Conservation (phyloP, 1,284 basidiomycete species). For the Cystobasidium pallidum region DNA sequence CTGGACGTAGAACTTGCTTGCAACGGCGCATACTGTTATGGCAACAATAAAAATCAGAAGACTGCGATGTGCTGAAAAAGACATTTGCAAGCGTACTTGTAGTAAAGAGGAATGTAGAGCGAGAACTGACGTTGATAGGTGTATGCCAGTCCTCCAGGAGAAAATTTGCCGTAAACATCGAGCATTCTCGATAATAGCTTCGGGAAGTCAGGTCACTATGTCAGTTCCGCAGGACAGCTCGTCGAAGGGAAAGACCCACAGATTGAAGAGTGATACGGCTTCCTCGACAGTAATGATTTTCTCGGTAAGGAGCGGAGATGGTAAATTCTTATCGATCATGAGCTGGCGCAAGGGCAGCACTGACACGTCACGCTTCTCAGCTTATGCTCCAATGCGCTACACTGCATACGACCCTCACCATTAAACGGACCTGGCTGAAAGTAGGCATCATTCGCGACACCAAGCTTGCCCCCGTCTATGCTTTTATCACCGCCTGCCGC, state of each 20-base stretch:
- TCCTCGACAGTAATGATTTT: constrained; percentile 58
- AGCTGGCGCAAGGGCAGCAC: constrained; percentile 80
- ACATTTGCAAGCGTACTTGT: constrained; percentile 66
- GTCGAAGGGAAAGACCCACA: constrained; percentile 6
- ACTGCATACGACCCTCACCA: constrained; percentile 46
- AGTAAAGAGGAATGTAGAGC: constrained; percentile 88
- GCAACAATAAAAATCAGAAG: neutral
- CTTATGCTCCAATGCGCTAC: neutral
- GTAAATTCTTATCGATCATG: constrained; percentile 73
- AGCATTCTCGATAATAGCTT: constrained; percentile 48
- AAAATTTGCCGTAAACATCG: constrained; percentile 56
- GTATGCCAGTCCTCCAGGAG: constrained; percentile 86
- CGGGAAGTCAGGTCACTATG: too few species aligned
- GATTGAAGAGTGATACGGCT: constrained; percentile 51
- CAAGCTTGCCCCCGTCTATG: constrained; percentile 41
- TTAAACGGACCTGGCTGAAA: constrained; percentile 78
- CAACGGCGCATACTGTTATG: constrained; percentile 81
- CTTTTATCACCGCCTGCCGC: neutral
- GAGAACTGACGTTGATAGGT: constrained; percentile 83
- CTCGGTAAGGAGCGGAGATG: constrained; percentile 57
- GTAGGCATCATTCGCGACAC: constrained; percentile 60
- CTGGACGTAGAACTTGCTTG: constrained; percentile 83
- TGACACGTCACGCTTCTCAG: neutral
- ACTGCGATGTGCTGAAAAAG: neutral
- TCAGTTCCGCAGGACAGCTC: neutral